Evolutionary conservation across 1,139 yeast species (phyloP).

Genomic region (Debaryomycetaceae sp.): DNA sequence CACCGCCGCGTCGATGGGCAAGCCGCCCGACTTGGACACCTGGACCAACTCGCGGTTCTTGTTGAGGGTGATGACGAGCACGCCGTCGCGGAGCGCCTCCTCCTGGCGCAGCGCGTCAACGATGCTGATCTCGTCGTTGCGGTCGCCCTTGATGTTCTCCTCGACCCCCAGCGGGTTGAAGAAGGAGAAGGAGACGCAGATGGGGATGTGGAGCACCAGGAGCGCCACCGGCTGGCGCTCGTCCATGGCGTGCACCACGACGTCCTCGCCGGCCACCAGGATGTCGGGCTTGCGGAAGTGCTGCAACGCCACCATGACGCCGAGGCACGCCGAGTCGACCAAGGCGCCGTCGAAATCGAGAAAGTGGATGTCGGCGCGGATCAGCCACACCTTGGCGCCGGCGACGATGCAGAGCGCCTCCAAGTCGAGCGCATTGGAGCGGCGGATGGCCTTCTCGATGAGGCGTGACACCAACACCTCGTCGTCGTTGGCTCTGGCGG

Average conservation of each 20-base stretch:
- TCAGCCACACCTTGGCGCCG: slow-evolving; percentile 85
- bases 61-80: slow-evolving; percentile 78
- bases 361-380: slow-evolving; percentile 86
- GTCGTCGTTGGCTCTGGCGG: slow-evolving; percentile 66
- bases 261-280: slow-evolving; percentile 62
- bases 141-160: slow-evolving; percentile 64
- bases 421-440: slow-evolving; percentile 86
- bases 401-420: slow-evolving; percentile 89
- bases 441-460: slow-evolving; percentile 84
- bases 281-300: slow-evolving; percentile 86
- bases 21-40: slow-evolving; percentile 84
- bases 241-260: slow-evolving; percentile 63
- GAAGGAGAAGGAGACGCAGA: slow-evolving; percentile 86
- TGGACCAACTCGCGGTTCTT: slow-evolving; percentile 90
- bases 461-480: slow-evolving; percentile 76
- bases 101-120: slow-evolving; percentile 79
- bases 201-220: slow-evolving; percentile 82
- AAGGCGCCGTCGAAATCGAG: slow-evolving; percentile 89
- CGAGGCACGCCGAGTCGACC: slow-evolving; percentile 86
- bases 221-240: slow-evolving; percentile 87
- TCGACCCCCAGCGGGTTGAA: slow-evolving; percentile 64
- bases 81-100: slow-evolving; percentile 73
- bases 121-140: slow-evolving; percentile 54
- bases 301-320: slow-evolving; percentile 79
- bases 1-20: slow-evolving; percentile 71